Base-by-base conservation (phyloP, 1,284 basidiomycete genomes). In the Fistulinella cinereoalba region DNA sequence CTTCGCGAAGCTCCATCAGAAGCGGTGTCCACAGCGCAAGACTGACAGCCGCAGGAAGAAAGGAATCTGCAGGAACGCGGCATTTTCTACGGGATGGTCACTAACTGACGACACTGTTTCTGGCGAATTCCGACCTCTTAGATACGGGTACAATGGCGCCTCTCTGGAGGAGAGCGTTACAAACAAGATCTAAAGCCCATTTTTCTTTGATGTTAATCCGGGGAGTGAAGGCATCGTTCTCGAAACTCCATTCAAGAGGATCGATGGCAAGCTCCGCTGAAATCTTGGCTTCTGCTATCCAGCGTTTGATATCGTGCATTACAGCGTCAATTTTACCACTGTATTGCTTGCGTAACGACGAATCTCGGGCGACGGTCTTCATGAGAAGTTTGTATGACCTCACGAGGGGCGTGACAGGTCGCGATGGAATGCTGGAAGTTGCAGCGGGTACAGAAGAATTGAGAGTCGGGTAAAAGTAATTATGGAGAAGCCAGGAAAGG, bases 381-480 rank as follows among this genome's bases (percentile, higher is more conserved):
- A 80, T 66, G 13, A 85, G 68, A 15, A 60, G 61, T 56, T 90
- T 92, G 69, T 92, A 92, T 44, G 76, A 70, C 51, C 79, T 80
- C 24, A 92, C 65, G 13, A 83, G 61, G 6, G 88, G 85, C 0
- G 68, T 57, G 5, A 87, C 59, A 0, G 81, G 74, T 6, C 79
- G 76, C 25, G 81, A 56, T 29, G 73, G 53, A 65, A 36, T 6
- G 56, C 29, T 18, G 66, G 12, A 16, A 39, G 66, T 49, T 21
- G 65, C 54, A 19, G 57, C 54, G 6, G 68, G 58, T 11, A 69
- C 65, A 3, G 76, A 71, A 0, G 83, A 81, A 53, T 83, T 84
- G n/a, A 90, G 63, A 27, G 80, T 79, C 18, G 91, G 80, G 45
- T 85, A 72, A 71, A 90, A 84, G 67, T 92, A 91, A 55, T 89